phyloP scores from a whole-genome alignment of 2,329 filamentous ascomycete species.

The Lasiodiplodia sp. region DNA sequence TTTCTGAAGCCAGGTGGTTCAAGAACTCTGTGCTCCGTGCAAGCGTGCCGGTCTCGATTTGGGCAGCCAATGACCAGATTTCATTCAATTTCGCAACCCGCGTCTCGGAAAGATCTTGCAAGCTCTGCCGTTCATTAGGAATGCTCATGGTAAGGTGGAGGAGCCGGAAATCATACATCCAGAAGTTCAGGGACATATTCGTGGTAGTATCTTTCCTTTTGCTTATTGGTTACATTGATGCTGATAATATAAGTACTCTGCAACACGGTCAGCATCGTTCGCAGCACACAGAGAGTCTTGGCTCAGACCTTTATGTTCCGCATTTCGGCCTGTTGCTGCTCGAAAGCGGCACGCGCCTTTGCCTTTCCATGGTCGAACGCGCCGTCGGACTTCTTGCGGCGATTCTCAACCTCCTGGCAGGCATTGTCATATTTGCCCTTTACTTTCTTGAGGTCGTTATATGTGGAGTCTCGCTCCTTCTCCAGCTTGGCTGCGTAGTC shows the following conservation, averaged over 20 bases:
- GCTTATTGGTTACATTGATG: slow-evolving; percentile 96
- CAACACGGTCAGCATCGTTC: slow-evolving; percentile 35
- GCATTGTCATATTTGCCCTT: slow-evolving; percentile 92
- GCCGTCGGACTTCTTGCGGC: slow-evolving; percentile 92
- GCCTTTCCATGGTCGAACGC: slow-evolving; percentile 85
- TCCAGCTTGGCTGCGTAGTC: slow-evolving; percentile 90
- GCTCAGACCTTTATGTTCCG: slow-evolving; percentile 77
- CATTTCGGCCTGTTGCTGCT: slow-evolving; percentile 93
- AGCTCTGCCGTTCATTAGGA: slow-evolving; percentile 46
- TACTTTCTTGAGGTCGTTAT: slow-evolving; percentile 84
- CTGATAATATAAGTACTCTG: slow-evolving; percentile 93
- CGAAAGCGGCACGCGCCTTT: slow-evolving; percentile 90
- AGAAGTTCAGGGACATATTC: slow-evolving; percentile 94
- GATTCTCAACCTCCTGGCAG: slow-evolving; percentile 93
- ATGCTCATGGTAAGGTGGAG: slow-evolving; percentile 33
- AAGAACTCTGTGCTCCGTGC: slow-evolving; percentile 75
- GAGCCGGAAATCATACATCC: slow-evolving; percentile 67
- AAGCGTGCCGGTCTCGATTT: slow-evolving; percentile 81
- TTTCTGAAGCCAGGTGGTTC: slow-evolving; percentile 77
- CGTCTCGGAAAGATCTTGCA: slow-evolving; percentile 94
- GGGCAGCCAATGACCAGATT: slow-evolving; percentile 81
- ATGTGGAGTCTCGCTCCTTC: slow-evolving; percentile 84
- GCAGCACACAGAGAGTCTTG: not conserved
- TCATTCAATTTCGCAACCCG: slow-evolving; percentile 82
- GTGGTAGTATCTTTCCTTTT: slow-evolving; percentile 97